A percentile compares a stretch with the other conserved stretches of the same genome.
These are phyloP conservation scores for Biscutella auriculata DNA, from an alignment of 441 rosid species.

Conservation along the genomic window DNA sequence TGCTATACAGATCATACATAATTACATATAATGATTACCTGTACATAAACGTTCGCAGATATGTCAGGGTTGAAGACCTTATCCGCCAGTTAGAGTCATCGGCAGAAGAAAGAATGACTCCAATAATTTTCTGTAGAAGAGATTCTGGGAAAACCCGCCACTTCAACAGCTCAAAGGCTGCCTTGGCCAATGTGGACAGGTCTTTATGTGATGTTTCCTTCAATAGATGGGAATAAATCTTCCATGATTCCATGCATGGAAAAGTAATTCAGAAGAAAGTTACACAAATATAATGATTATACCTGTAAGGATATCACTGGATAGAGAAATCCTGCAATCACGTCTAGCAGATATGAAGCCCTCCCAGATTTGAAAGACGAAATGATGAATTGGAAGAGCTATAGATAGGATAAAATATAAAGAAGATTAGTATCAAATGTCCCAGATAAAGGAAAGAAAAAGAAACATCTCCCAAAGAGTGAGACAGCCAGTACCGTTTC, in stretches of 20 bases:
- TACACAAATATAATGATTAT: slow-evolving; percentile 11
- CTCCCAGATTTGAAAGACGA: slow-evolving; percentile 91
- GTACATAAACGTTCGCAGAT: slow-evolving; percentile 89
- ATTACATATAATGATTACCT: slow-evolving; percentile 39
- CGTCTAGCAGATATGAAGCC: slow-evolving; percentile 79
- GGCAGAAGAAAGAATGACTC: slow-evolving; percentile 60
- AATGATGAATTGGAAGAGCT: slow-evolving; percentile 88
- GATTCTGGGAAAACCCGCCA: slow-evolving; percentile 85
- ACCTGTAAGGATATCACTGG: slow-evolving; percentile 95
- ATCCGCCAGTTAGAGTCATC: slow-evolving; percentile 91
- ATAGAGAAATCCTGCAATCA: slow-evolving; percentile 62
- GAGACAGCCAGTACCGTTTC: slow-evolving; percentile 62
- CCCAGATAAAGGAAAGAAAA: neutral
- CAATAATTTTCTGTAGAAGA: slow-evolving; percentile 66
- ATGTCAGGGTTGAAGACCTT: slow-evolving; percentile 87
- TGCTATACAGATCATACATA: neutral
- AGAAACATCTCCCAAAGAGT: neutral
- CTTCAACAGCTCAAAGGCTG: slow-evolving; percentile 83
- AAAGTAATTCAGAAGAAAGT: neutral
- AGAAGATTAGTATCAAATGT: slow-evolving; percentile 10
- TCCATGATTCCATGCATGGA: slow-evolving; percentile 12
- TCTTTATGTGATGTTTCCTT: slow-evolving; percentile 98
- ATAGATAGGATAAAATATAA: slow-evolving; percentile 4
- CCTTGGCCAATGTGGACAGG: slow-evolving; percentile 89
- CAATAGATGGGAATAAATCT: slow-evolving; percentile 15